Evolutionary conservation across 257 asterid species (phyloP), one percentile per base, ranked within the genome.

Genomic region (Plantago elongata): DNA sequence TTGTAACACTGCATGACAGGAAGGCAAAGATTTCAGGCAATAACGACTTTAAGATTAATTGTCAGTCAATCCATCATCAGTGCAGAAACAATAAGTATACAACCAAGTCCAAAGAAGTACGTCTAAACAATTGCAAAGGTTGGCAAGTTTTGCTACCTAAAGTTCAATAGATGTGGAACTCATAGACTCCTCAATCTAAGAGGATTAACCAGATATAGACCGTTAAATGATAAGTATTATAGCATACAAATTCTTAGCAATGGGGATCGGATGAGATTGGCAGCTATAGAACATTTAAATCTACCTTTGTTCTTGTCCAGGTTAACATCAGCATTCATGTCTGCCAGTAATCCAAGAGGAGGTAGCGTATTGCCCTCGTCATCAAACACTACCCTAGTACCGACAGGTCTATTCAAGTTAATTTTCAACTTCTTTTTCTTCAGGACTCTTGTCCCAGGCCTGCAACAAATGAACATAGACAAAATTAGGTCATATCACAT

Each of bases 381-480:
- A 69, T 89, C 96, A 78, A 93, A 93, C 48, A 89, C 97, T 75
- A 93, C 90, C 86, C 95, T 79, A 9, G 84, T 82, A 49, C 99
- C 97, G 44, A 82, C 81, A 18, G 99, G 97, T 76, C 97, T 82
- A 74, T 87, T 88, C 73, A 76, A 54, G 65, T 86, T 88, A 79
- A 91, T 91, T 93, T 91, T 91, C 81, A 91, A 76, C 91, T 88
- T 91, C 83, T 88, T 91, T 60, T 86, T 84, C 94, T 88, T 91
- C 51, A 67, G 69, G 58, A 86, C 71, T 81, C 94, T 84, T 16
- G 90, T 84, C 22, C 72, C 78, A 64, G 81, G 78, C 83, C 96
- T 88, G 62, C 58, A 69, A 73, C 27, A 64, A 38, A 13, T 46
- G 27, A 14, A 9, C 42, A 5, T 8, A 9, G 14, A 45, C 5